Evolutionary conservation across 805 yeast species (phyloP).

Genomic region (Scheffersomyces coipomensis): DNA sequence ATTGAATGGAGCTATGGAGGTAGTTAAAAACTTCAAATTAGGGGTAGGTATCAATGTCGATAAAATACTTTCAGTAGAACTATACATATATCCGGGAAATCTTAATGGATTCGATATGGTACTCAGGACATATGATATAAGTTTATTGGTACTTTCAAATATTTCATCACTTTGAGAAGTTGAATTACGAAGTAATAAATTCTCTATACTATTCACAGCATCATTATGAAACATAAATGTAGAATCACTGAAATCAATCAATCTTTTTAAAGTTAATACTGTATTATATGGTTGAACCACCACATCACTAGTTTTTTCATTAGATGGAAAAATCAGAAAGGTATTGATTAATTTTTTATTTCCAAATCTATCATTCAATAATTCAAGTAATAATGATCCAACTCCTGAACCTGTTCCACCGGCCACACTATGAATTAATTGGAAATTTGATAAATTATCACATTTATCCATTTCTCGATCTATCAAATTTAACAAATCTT

Average conservation of each 20-base stretch:
- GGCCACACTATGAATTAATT: constrained; percentile 89
- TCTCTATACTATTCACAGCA: constrained; percentile 73
- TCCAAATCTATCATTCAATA: constrained; percentile 71
- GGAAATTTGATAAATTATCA: constrained; percentile 88
- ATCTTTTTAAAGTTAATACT: constrained; percentile 72
- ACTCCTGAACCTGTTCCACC: constrained; percentile 99
- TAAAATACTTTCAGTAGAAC: constrained; percentile 75
- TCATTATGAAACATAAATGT: constrained; percentile 90
- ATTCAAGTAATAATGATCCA: constrained; percentile 79
- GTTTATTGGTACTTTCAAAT: constrained; percentile 76
- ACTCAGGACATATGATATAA: constrained; percentile 82
- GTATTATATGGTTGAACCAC: constrained; percentile 97
- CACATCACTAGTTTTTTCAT: constrained; percentile 81
- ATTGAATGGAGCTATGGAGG: constrained; percentile 45
- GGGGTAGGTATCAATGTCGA: constrained; percentile 85
- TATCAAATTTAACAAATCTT: constrained; percentile 75
- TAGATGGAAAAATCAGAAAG: constrained; percentile 81
- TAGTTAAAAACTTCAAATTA: constrained; percentile 52
- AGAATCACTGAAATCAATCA: constrained; percentile 83
- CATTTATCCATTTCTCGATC: constrained; percentile 89
- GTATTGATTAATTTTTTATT: constrained; percentile 82
- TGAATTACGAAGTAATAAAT: constrained; percentile 29
- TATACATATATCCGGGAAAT: constrained; percentile 90
- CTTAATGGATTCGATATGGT: constrained; percentile 84
- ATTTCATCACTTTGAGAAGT: constrained; percentile 43